Conservation (phyloP, 805 yeast genomes). For the Wickerhamomyces bovis region DNA sequence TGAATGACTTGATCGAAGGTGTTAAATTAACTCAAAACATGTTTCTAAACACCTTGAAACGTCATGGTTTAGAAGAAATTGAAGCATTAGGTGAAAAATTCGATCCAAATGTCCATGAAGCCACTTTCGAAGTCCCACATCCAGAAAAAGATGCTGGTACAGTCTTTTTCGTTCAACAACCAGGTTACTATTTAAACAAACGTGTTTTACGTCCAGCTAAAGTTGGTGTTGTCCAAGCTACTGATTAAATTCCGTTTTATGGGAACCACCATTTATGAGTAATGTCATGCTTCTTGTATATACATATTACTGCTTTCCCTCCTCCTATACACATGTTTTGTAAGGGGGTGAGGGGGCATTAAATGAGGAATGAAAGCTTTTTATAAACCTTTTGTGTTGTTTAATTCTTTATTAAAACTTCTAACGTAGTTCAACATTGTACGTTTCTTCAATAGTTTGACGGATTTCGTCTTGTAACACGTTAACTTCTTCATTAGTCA, state of each 20-base stretch:
- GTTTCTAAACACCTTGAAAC: constrained; percentile 42
- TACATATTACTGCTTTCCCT: not conserved
- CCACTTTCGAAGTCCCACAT: constrained; percentile 46
- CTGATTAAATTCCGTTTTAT: constrained; percentile 8
- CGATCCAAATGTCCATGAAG: constrained; percentile 51
- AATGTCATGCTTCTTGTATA: constrained; percentile 7
- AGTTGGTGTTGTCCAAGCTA: constrained; percentile 48
- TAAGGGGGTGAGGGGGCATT: not conserved
- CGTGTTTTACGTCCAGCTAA: constrained; percentile 53
- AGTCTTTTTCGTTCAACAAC: constrained; percentile 48
- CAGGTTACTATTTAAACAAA: constrained; percentile 44
- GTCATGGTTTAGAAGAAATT: constrained; percentile 43
- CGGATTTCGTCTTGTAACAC: constrained; percentile 62
- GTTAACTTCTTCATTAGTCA: constrained; percentile 83
- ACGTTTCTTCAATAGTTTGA: constrained; percentile 42
- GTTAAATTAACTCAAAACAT: constrained; percentile 44
- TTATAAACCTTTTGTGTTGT: not conserved
- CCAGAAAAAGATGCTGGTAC: constrained; percentile 51
- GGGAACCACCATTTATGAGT: not conserved
- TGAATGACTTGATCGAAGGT: constrained; percentile 45
- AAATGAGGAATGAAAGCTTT: not conserved
- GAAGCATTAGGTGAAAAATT: constrained; percentile 44
- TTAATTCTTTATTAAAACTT: not conserved
- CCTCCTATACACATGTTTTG: not conserved
- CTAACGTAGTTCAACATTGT: constrained; percentile 52